Conservation (phyloP, 305 asterid genomes). For the Nicotiana rustica region DNA sequence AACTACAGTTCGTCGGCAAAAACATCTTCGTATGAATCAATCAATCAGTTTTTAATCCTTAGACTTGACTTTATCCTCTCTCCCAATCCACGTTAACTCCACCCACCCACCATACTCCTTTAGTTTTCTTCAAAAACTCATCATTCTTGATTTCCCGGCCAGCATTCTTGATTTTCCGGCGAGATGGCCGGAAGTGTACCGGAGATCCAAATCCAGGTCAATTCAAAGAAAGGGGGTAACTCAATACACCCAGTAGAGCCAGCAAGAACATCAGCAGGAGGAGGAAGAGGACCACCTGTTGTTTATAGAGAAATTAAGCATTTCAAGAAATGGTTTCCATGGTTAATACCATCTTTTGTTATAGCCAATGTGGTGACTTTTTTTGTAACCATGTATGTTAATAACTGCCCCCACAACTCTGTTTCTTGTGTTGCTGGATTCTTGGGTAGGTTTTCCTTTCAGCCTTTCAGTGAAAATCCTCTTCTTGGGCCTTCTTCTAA, state of each 20-base stretch:
- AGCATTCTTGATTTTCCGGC: conserved; percentile 36
- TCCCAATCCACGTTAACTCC: conserved; percentile 4
- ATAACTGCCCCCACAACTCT: conserved; percentile 74
- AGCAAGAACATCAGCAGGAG: conserved; percentile 42
- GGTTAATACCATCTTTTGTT: conserved; percentile 75
- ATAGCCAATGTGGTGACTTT: conserved; percentile 62
- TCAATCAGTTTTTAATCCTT: background rate
- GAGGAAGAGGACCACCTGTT: conserved; percentile 38
- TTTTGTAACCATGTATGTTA: conserved; percentile 68
- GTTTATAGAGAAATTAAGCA: conserved; percentile 69
- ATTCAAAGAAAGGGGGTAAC: conserved; percentile 63
- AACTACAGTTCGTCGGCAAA: conserved; percentile 8
- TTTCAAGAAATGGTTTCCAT: conserved; percentile 71
- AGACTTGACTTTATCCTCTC: conserved; percentile 21
- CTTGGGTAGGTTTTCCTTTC: conserved; percentile 81
- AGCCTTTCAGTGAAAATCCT: conserved; percentile 86
- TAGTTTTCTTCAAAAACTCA: background rate
- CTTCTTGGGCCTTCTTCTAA: conserved; percentile 89
- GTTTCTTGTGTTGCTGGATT: conserved; percentile 63
- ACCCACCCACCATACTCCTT: background rate
- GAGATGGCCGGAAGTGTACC: conserved; percentile 50
- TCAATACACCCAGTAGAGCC: conserved; percentile 66
- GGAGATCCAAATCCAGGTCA: conserved; percentile 50
- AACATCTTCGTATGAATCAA: conserved; percentile 17
- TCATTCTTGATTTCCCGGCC: background rate